Evolutionary conservation across 768 basidiomycete species (phyloP).

Genomic region (Termitomyces sp.): DNA sequence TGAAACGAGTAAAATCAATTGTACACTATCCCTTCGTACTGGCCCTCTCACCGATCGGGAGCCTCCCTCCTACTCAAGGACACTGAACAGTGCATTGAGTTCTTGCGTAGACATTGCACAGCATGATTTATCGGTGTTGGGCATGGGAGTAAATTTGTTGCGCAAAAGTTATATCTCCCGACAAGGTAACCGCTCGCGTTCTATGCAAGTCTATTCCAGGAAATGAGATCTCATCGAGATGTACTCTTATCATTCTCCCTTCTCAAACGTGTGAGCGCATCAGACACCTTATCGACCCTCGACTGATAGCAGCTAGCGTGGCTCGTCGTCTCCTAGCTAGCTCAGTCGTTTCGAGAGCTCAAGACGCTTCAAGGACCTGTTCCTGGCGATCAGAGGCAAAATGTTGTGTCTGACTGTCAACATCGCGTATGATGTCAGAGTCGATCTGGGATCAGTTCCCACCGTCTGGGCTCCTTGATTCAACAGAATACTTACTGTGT

Average conservation of each 20-base stretch:
- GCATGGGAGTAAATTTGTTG: constrained; percentile 29
- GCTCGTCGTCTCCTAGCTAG: constrained; percentile 43
- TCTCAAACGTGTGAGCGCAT: constrained; percentile 40
- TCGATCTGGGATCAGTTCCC: background rate
- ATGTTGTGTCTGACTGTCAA: constrained; percentile 51
- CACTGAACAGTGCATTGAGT: constrained; percentile 55
- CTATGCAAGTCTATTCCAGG: constrained; percentile 28
- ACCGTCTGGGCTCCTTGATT: background rate
- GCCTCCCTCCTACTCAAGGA: constrained; percentile 79
- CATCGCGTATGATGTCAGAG: constrained; percentile 46
- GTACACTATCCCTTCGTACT: constrained; percentile 83
- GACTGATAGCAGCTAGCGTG: constrained; percentile 38
- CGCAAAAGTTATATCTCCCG: constrained; percentile 60
- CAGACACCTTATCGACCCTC: constrained; percentile 45
- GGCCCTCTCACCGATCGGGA: constrained; percentile 67
- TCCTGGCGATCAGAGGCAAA: constrained; percentile 58
- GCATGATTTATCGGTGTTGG: background rate
- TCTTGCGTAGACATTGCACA: constrained; percentile 36
- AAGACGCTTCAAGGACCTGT: constrained; percentile 46
- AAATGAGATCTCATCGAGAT: constrained; percentile 16
- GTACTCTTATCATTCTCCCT: constrained; percentile 61
- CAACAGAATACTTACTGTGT: constrained; percentile 43
- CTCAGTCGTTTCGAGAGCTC: constrained; percentile 41
- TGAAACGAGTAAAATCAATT: constrained; percentile 75
- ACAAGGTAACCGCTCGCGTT: constrained; percentile 62